These are phyloP conservation scores for Wakefieldia striispora DNA, from an alignment of 768 basidiomycete genomes.

Conservation along the genomic window DNA sequence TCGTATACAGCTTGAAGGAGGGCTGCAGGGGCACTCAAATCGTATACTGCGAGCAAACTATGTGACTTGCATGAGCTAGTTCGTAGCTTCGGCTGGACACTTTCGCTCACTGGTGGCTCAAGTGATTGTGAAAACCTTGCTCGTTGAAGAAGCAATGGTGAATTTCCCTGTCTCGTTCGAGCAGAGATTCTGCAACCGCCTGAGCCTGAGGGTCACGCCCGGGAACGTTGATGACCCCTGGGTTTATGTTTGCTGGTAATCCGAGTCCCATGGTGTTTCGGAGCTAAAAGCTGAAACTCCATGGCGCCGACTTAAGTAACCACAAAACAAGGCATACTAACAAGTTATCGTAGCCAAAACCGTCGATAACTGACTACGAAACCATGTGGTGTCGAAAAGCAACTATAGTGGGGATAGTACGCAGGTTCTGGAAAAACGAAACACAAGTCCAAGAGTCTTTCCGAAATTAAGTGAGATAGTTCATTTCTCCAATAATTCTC, in stretches of 20 bases:
- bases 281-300: no score
- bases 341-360: no score
- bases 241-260: slow-evolving; percentile 23
- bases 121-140: slow-evolving; percentile 53
- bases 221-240: slow-evolving; percentile 47
- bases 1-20: slow-evolving; percentile 51
- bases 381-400: no score
- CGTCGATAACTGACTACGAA: no score
- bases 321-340: no score
- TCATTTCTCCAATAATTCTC: no score
- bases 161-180: slow-evolving; percentile 45
- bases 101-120: slow-evolving; percentile 52
- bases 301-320: no score
- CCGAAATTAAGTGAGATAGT: no score
- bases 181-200: slow-evolving; percentile 39
- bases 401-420: no score
- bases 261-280: background rate
- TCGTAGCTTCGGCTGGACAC: background rate
- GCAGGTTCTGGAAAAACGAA: no score
- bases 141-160: slow-evolving; percentile 51
- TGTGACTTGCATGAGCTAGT: background rate
- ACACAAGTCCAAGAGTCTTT: no score
- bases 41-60: slow-evolving; percentile 55
- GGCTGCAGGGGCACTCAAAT: slow-evolving; percentile 47
- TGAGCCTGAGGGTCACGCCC: slow-evolving; percentile 46